Conservation (phyloP, 495 filamentous ascomycete genomes). For the Podospora bellae-mahoneyi region DNA sequence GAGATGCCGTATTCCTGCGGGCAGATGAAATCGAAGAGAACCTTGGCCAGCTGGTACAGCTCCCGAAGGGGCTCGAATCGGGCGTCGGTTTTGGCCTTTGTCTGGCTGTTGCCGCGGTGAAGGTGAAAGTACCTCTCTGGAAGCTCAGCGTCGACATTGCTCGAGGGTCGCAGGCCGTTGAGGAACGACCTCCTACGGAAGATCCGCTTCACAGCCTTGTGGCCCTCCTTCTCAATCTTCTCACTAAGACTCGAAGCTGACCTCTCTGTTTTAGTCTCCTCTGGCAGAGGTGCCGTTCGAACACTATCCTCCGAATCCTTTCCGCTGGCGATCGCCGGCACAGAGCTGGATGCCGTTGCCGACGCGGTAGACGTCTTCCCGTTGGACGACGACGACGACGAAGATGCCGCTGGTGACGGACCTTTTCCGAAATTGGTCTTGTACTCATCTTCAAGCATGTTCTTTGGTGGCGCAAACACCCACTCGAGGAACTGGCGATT, state of each 20-base stretch:
- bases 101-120: constrained; percentile 70
- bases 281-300: not conserved
- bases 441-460: constrained; percentile 62
- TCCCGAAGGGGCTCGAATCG: constrained; percentile 85
- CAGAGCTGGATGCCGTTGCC: not conserved
- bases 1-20: constrained; percentile 97
- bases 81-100: constrained; percentile 77
- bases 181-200: constrained; percentile 53
- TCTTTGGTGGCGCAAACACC: constrained; percentile 82
- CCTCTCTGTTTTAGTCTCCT: constrained; percentile 10
- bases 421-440: constrained; percentile 33
- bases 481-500: constrained; percentile 97
- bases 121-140: constrained; percentile 82
- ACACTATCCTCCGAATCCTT: constrained; percentile 25
- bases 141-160: constrained; percentile 40
- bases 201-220: constrained; percentile 48
- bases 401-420: not conserved
- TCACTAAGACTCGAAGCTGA: constrained; percentile 24
- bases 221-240: constrained; percentile 35
- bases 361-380: not conserved
- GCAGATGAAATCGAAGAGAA: constrained; percentile 96
- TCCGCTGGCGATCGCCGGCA: not conserved
- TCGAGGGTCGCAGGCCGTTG: constrained; percentile 30
- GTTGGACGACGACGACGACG: not conserved
- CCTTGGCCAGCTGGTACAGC: constrained; percentile 87